phyloP scores from a whole-genome alignment of 148 eudicot species.

The Camellia japonica region DNA sequence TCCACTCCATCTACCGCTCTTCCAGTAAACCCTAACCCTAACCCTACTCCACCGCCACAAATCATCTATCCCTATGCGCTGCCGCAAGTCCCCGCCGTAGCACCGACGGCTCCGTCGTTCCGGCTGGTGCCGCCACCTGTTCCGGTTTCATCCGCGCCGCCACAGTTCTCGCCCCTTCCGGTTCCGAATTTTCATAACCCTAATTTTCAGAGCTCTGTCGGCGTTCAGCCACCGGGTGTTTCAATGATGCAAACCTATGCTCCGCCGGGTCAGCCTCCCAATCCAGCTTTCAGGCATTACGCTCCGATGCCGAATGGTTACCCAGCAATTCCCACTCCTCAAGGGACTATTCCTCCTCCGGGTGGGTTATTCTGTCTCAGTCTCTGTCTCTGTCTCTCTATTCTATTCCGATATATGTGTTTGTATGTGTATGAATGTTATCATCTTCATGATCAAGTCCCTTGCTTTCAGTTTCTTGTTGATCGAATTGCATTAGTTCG shows the following conservation, averaged over 20 bases:
- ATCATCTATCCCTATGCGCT: slow-evolving; percentile 19
- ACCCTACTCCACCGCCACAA: slow-evolving; percentile 22
- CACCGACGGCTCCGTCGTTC: slow-evolving; percentile 44
- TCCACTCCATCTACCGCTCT: slow-evolving; percentile 19
- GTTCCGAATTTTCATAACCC: slow-evolving; percentile 34
- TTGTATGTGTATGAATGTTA: background rate
- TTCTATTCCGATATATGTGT: background rate
- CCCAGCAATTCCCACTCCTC: slow-evolving; percentile 36
- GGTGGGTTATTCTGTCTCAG: slow-evolving; percentile 57
- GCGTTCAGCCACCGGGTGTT: slow-evolving; percentile 55
- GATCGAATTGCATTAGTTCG: background rate
- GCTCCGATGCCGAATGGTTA: slow-evolving; percentile 56
- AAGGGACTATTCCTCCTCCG: slow-evolving; percentile 56
- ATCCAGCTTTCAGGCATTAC: slow-evolving; percentile 39
- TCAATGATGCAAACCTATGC: slow-evolving; percentile 30
- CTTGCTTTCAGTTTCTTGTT: slow-evolving; percentile 13
- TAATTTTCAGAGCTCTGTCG: slow-evolving; percentile 24
- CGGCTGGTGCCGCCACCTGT: slow-evolving; percentile 54
- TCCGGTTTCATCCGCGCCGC: slow-evolving; percentile 37
- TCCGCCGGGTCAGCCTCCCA: slow-evolving; percentile 43
- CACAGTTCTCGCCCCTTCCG: slow-evolving; percentile 49
- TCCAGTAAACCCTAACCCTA: slow-evolving; percentile 47
- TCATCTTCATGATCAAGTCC: background rate
- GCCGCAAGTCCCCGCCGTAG: slow-evolving; percentile 15
- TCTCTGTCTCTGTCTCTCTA: background rate